Percentiles rank a stretch among this genome's conserved stretches.
Evolutionary conservation across 1,139 yeast species (phyloP).

Genomic region (Tardiomyces blankii): DNA sequence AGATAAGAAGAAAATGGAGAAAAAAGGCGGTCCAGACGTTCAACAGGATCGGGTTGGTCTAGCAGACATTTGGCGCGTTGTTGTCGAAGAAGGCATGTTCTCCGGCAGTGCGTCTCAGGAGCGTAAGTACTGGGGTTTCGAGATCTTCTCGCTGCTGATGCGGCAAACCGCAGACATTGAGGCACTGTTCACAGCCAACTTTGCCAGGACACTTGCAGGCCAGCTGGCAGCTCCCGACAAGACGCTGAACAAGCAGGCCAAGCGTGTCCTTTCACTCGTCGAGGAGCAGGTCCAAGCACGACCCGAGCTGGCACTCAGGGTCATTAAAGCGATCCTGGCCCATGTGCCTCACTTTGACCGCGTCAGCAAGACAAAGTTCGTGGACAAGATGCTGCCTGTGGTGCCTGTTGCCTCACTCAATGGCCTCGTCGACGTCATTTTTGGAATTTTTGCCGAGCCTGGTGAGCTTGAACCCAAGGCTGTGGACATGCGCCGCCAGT

Average conservation of each 20-base stretch:
- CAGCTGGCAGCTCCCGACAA: slow-evolving; percentile 63
- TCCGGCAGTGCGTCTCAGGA: slow-evolving; percentile 71
- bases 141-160: slow-evolving; percentile 39
- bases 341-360: slow-evolving; percentile 71
- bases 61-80: slow-evolving; percentile 69
- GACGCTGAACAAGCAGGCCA: slow-evolving; percentile 56
- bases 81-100: slow-evolving; percentile 73
- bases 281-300: slow-evolving; percentile 29
- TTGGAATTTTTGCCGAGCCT: slow-evolving; percentile 18
- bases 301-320: slow-evolving; percentile 36
- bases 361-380: slow-evolving; percentile 62
- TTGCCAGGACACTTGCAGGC: slow-evolving; percentile 64
- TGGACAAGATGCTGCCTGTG: slow-evolving; percentile 37
- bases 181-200: slow-evolving; percentile 52
- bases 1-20: slow-evolving; percentile 23
- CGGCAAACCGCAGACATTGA: slow-evolving; percentile 24
- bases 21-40: slow-evolving; percentile 5
- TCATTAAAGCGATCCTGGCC: slow-evolving; percentile 38
- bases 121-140: slow-evolving; percentile 80
- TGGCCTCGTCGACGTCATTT: slow-evolving; percentile 25
- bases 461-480: slow-evolving; percentile 23
- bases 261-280: slow-evolving; percentile 37
- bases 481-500: slow-evolving; percentile 42
- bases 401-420: slow-evolving; percentile 20
- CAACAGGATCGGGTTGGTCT: slow-evolving; percentile 20